phyloP scores from a whole-genome alignment of 2,329 filamentous ascomycete genomes.

The Clonostachys rosea region DNA sequence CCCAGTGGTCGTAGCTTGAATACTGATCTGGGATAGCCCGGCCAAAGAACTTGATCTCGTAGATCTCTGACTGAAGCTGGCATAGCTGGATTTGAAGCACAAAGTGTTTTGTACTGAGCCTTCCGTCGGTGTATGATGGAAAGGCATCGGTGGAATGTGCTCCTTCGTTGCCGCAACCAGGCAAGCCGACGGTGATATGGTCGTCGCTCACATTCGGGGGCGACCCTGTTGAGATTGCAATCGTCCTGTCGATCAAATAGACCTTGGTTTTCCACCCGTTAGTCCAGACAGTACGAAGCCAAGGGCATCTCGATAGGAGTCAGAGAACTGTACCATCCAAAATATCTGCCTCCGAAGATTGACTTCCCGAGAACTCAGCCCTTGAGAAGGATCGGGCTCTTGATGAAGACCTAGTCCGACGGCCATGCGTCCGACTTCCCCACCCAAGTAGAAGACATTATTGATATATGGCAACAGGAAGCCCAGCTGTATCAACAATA shows the following conservation, averaged over 20 bases:
- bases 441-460: slow-evolving; percentile 11
- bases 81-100: slow-evolving; percentile 2
- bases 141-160: too few relatives aligned
- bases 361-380: neutral
- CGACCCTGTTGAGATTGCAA: slow-evolving; percentile 5
- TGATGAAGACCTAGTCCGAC: slow-evolving; percentile 12
- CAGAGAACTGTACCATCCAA: slow-evolving; percentile 5
- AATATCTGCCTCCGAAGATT: slow-evolving; percentile 6
- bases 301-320: too few relatives aligned
- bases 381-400: slow-evolving; percentile 2
- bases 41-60: slow-evolving; percentile 4
- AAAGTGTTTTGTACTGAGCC: neutral
- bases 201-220: slow-evolving; percentile 4
- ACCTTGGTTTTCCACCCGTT: neutral
- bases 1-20: slow-evolving; percentile 2
- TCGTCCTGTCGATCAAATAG: slow-evolving; percentile 6
- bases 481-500: slow-evolving; percentile 9
- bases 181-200: slow-evolving; percentile 4
- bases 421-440: slow-evolving; percentile 13
- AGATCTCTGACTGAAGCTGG: slow-evolving; percentile 3
- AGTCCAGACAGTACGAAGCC: too few relatives aligned
- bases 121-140: neutral
- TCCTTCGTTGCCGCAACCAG: neutral
- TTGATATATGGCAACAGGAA: slow-evolving; percentile 9
- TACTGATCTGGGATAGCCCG: slow-evolving; percentile 1